Conservation (phyloP, 2,329 filamentous ascomycete species). For the Paracamarosporium sp. region DNA sequence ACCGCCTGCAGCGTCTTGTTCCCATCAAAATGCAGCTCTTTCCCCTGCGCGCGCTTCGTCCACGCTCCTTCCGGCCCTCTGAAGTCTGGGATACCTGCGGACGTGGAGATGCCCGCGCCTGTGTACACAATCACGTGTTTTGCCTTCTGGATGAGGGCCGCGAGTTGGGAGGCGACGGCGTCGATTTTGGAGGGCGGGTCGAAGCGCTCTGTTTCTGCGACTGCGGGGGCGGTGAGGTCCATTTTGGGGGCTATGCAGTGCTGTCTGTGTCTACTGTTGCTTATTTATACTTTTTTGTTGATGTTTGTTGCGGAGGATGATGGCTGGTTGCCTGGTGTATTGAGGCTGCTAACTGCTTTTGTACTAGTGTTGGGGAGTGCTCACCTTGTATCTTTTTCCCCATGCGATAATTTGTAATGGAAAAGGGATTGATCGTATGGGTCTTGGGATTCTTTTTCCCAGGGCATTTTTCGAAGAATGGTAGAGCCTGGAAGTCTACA, state of each 20-base stretch:
- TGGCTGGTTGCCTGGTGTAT: not conserved
- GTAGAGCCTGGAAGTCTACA: no score
- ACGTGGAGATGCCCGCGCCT: not conserved
- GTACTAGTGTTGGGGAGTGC: not conserved
- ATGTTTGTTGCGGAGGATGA: not conserved
- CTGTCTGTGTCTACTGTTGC: no score
- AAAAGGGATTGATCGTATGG: no score
- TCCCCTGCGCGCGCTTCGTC: conserved; percentile 9
- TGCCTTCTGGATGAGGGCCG: not conserved
- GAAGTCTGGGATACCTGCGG: conserved; percentile 4
- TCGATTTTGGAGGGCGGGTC: not conserved
- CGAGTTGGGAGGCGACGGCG: not conserved
- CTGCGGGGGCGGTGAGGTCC: conserved; percentile 7
- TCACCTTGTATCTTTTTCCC: no score
- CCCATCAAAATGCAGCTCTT: not conserved
- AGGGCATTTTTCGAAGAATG: no score
- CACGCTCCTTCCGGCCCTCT: not conserved
- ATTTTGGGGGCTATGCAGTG: not conserved
- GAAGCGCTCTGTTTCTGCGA: not conserved
- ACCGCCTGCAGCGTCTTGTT: not conserved
- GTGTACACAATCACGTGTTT: conserved; percentile 5
- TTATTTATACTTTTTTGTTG: not conserved
- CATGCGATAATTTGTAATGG: no score
- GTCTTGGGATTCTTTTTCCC: no score
- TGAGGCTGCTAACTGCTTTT: not conserved